Base-by-base conservation (phyloP, 129 eudicot species). In the Dittrichia graveolens region DNA sequence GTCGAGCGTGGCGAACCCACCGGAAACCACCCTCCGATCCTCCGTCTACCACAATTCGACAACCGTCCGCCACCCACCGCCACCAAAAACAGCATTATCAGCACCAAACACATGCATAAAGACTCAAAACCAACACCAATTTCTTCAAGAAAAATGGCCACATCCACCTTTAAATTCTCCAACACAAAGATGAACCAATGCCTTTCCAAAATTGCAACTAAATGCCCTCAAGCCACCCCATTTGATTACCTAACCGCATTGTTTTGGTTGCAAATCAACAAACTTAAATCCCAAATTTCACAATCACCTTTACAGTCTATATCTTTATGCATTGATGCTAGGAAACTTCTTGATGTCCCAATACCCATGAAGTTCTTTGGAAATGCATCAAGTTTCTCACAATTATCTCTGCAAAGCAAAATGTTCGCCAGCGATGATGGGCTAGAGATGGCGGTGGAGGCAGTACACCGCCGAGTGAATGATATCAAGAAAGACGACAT, bases 361-460 rank as follows among this genome's bases (percentile, higher is more conserved):
- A 34, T 79, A 37, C 88, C 91, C 10, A 45, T 3, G 6, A 81
- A 73, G 52, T 89, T 81, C 69, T 89, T 89, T 57, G 96, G 96
- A 37, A 89, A 86, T 43, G 88, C 88, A 2, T n/a, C 63, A 9
- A 70, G 65, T 24, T 89, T 89, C 78, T 79, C 90, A 2, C 18
- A 42, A 37, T 69, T 85, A 5, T 64, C 65, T 34, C 15, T 83
- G 31, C 72, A 66, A 14, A 58, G 69, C 40, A 44, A 67, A 10
- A 18, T 50, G 63, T 9, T 76, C 24, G 44, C 8, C 43, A 77
- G 82, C 6, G 76, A 71, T 3, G 40, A 46, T 24, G 67, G 66
- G 1, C 80, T 69, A 8, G 56, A 58, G 4, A 80, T 81, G 54
- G 71, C 52, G 8, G 79, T 89, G 43, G 61, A 52, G 13, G 55